Conservation (phyloP, 495 filamentous ascomycete species). For the Rhypophila decipiens region DNA sequence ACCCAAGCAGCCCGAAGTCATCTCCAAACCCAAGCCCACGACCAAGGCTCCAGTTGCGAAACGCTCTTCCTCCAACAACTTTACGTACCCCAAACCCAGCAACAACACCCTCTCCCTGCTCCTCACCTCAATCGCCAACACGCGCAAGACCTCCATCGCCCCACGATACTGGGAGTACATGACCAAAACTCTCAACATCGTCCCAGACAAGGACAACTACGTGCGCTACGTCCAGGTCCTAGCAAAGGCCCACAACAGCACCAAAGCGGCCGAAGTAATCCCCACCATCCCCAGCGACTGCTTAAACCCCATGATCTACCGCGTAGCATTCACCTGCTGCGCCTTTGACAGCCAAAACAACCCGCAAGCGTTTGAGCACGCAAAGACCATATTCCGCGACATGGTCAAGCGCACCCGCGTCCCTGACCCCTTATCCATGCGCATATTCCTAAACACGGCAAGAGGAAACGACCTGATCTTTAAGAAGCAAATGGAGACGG, state of each 20-base stretch:
- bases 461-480: conserved; percentile 23
- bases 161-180: conserved; percentile 69
- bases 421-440: conserved; percentile 38
- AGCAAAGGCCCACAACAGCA: conserved; percentile 54
- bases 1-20: background rate
- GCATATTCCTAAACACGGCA: conserved; percentile 33
- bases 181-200: conserved; percentile 46
- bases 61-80: too few species aligned
- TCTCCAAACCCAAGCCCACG: background rate
- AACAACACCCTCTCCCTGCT: conserved; percentile 65
- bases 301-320: conserved; percentile 51
- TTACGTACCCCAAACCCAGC: conserved; percentile 45
- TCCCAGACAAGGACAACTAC: conserved; percentile 65
- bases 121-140: conserved; percentile 52
- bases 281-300: conserved; percentile 37
- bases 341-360: conserved; percentile 67
- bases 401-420: conserved; percentile 41
- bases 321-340: conserved; percentile 64
- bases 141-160: conserved; percentile 43
- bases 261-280: conserved; percentile 47
- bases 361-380: conserved; percentile 48
- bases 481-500: conserved; percentile 2
- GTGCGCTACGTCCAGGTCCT: conserved; percentile 61
- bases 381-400: conserved; percentile 49
- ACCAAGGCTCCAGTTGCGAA: too few species aligned